Evolutionary conservation across 2,329 filamentous ascomycete genomes (phyloP), one percentile per base, ranked within the genome.

Genomic region (Metarhizium sp.): DNA sequence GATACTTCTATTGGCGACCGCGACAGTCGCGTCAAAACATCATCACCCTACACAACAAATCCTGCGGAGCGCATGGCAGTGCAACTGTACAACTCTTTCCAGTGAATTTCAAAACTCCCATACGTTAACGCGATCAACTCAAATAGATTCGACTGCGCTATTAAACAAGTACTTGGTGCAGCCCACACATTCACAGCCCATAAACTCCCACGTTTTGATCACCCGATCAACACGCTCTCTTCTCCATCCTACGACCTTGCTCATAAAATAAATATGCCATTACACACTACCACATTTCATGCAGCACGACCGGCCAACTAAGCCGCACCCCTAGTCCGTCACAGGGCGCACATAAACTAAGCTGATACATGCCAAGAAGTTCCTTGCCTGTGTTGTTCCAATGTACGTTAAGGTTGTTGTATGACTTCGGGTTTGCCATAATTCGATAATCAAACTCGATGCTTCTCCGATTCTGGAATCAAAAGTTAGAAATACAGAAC

Each of bases 401-500:
- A 13, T 49, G 25, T 4, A 25, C 25, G 25, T 25, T 4, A 25
- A 25, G 1, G 25, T 25, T 25, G 25, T 25, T 25, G 25, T 25
- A 25, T 25, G 25, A 25, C 25, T 25, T 42, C 29, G 38, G 18
- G 29, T 40, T 18, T 11, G 32, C 47, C 48, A 25, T 32, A 49
- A 8, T 29, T 45, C 50, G 43, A 54, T 10, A 32, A 30, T 63
- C 69, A 75, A 59, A 74, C 67, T 52, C 73, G 71, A 61, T 75
- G 73, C 66, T 75, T 75, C 64, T 75, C 73, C 58, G 73, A 75
- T 69, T 75, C 73, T 75, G 59, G 60, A 30, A 50, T 53, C 52
- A 56, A 34, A 59, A 57, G 63, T 69, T 64, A 71, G 67, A 64
- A 52, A 25, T 25, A 20, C n/a, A 32, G 29, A 14, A n/a, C 36